phyloP scores from a whole-genome alignment of 2,329 filamentous ascomycete species.

The Colletotrichum graminicola region DNA sequence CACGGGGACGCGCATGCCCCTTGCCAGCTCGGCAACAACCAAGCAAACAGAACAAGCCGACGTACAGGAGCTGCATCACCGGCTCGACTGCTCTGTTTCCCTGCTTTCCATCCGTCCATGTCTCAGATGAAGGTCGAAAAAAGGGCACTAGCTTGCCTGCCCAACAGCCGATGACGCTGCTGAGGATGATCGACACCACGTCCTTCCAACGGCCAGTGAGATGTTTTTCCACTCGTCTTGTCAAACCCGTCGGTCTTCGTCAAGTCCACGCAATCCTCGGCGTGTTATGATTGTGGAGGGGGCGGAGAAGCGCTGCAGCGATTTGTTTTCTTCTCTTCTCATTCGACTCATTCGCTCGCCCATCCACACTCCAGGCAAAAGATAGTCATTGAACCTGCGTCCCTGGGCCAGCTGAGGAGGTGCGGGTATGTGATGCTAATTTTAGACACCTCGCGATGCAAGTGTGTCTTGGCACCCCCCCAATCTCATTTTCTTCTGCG shows the following conservation, averaged over 20 bases:
- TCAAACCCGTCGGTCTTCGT: background rate
- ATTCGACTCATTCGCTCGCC: background rate
- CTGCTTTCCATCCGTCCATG: background rate
- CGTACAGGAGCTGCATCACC: background rate
- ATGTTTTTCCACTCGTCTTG: background rate
- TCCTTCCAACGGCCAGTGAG: conserved; percentile 6
- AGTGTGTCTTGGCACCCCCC: conserved; percentile 14
- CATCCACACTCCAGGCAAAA: background rate
- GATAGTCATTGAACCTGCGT: background rate
- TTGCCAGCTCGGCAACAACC: background rate
- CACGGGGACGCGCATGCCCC: conserved; percentile 27
- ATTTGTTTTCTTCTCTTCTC: background rate
- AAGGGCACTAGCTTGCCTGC: conserved; percentile 3
- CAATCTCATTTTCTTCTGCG: background rate
- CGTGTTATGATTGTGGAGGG: background rate
- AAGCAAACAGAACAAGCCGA: background rate
- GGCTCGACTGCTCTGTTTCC: background rate
- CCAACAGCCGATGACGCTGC: conserved; percentile 27
- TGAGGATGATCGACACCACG: conserved; percentile 36
- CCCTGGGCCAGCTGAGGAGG: conserved; percentile 9
- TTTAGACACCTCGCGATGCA: conserved; percentile 30
- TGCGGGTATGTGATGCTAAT: conserved; percentile 32
- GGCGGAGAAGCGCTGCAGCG: background rate
- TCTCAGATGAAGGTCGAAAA: background rate
- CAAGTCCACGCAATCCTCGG: conserved; percentile 11